Conservation (phyloP, 805 yeast species). For the Saccharomycopsis olivae region DNA sequence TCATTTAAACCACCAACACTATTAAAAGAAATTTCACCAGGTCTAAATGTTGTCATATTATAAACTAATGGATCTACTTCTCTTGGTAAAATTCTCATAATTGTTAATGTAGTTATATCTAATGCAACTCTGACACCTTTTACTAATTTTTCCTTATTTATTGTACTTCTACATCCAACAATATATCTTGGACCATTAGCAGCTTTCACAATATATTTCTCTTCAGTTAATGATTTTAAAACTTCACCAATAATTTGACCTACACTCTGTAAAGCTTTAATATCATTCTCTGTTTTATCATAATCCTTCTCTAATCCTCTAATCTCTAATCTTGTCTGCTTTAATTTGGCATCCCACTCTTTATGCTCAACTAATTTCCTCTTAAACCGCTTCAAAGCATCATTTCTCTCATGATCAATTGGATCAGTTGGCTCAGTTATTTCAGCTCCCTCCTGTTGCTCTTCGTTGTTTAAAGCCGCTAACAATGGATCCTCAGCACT, state of each 20-base stretch:
- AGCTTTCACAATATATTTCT: conserved; percentile 91
- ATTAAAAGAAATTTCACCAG: conserved; percentile 91
- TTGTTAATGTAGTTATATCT: conserved; percentile 95
- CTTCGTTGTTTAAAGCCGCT: conserved; percentile 46
- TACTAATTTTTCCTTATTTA: conserved; percentile 69
- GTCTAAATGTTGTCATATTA: conserved; percentile 95
- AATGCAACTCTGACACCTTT: conserved; percentile 95
- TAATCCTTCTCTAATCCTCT: conserved; percentile 74
- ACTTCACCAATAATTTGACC: conserved; percentile 98
- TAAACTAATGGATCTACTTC: conserved; percentile 98
- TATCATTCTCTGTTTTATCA: conserved; percentile 92
- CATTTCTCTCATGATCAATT: conserved; percentile 61
- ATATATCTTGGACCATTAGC: conserved; percentile 96
- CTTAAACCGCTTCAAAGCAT: conserved; percentile 70
- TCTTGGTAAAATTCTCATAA: conserved; percentile 93
- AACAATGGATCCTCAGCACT: conserved; percentile 71
- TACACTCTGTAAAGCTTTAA: conserved; percentile 91
- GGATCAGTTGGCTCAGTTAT: conserved; percentile 21
- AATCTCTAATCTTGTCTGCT: conserved; percentile 72
- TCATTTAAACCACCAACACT: conserved; percentile 95
- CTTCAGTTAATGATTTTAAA: conserved; percentile 88
- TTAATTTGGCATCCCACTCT: conserved; percentile 86
- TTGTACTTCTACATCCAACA: conserved; percentile 93
- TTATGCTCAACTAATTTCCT: conserved; percentile 85
- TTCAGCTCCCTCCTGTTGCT: conserved; percentile 7